Evolutionary conservation across 2,329 filamentous ascomycete genomes (phyloP).

Genomic region (Calonectria pseudoreteaudii): DNA sequence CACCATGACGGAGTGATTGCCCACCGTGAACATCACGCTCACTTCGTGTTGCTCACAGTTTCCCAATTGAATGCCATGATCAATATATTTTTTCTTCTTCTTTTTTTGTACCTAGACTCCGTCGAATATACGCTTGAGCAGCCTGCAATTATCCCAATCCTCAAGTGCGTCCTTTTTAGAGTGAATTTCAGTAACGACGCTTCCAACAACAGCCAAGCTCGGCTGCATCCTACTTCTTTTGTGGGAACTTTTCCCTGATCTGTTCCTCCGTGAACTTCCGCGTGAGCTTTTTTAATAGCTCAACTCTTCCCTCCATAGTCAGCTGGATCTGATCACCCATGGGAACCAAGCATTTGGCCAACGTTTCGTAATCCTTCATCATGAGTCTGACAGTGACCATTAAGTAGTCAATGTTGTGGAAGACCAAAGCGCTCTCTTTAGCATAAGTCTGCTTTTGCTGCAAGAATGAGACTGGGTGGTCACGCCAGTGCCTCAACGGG

Average conservation of each 20-base stretch:
- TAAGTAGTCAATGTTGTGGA: slow-evolving; percentile 84
- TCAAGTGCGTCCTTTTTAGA: not conserved
- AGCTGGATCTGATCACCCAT: slow-evolving; percentile 78
- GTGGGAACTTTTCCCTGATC: slow-evolving; percentile 36
- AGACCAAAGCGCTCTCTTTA: slow-evolving; percentile 77
- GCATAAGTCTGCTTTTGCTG: slow-evolving; percentile 76
- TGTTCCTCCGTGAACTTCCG: slow-evolving; percentile 40
- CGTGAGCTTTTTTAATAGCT: slow-evolving; percentile 38
- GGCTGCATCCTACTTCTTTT: slow-evolving; percentile 15
- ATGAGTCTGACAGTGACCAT: slow-evolving; percentile 78
- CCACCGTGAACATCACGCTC: not conserved
- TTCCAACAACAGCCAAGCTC: not conserved
- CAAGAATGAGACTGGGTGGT: slow-evolving; percentile 80
- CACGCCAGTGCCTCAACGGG: slow-evolving; percentile 82
- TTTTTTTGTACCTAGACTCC: not conserved
- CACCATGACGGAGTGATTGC: slow-evolving; percentile 8
- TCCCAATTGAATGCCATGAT: not conserved
- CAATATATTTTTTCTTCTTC: not conserved
- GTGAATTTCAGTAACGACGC: not conserved
- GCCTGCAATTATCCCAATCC: not conserved
- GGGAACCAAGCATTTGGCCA: slow-evolving; percentile 79
- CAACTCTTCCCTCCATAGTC: slow-evolving; percentile 60
- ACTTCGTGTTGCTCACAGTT: not conserved
- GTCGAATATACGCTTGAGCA: not conserved
- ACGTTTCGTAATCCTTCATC: slow-evolving; percentile 76